Evolutionary conservation across 345 rosid genomes (phyloP), one percentile per base, ranked within the genome.

Genomic region (Raphanus raphanistrum): DNA sequence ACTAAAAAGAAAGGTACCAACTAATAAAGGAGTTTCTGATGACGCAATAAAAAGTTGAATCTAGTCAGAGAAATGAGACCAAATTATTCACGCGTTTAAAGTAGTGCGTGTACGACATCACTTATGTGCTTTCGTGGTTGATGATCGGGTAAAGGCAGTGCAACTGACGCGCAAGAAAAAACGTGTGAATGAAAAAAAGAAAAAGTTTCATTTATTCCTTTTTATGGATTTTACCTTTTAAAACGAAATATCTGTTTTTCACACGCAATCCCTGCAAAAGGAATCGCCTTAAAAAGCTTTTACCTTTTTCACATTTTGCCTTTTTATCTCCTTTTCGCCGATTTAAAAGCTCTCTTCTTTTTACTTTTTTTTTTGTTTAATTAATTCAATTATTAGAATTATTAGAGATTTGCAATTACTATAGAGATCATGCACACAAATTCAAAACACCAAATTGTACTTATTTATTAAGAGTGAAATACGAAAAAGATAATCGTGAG

Each of bases 241-340:
- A 75, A 75, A 75, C 61, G 79, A 68, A 76, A 76, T 48, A 68
- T 76, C 65, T 63, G 59, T 63, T 63, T 16, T 17, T 78, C 68
- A 78, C 76, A 78, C 81, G 81, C 81, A 78, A 78, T 72, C 81
- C 72, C 81, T 78, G 76, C 81, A 78, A 78, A 78, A 78, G 73
- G 81, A 78, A 78, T 78, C 81, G 72, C 28, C 76, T 6, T 72
- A 78, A 78, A 21, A 72, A 72, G 76, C 67, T 72, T 78, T 58
- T 11, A 58, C 76, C 81, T 78, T 71, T 52, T 78, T 64, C 67
- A 52, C 41, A 2, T 77, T 57, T 35, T 48, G 6, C n/a, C 66
- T 58, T 64, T 55, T 77, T 63, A 7, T 31, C 25, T 50, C 8
- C 55, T 9, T 77, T 77, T 61, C 76, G 81, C 76, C 81, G 81